Evolutionary conservation across 352 stramenopile genomes (phyloP), one percentile per base, ranked within the genome.

Genomic region (Phytophthora pseudosyringae): DNA sequence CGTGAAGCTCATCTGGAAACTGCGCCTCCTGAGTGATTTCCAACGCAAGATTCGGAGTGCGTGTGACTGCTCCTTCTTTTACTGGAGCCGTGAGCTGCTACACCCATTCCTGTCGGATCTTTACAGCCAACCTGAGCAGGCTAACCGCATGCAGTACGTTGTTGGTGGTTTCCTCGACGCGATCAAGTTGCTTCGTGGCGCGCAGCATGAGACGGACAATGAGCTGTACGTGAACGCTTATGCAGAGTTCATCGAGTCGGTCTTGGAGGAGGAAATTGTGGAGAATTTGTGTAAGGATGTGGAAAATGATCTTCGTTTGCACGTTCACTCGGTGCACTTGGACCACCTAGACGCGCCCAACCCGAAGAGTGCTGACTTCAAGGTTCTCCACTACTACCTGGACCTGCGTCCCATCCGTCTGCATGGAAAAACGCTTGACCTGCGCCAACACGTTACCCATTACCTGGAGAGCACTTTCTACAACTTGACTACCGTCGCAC

Each of bases 401-500:
- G 74, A 94, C 45, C 58, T 97, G 52, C 87, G 86, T 38, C 90
- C 92, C 0, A 88, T 99, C 54, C 81, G 85, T 16, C 64, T 98
- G n/a, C 91, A 97, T 49, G 91, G 90, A 39, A 93, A 90, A 57
- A 85, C 82, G 59, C 65, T 98, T 35, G 74, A 97, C 43, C 63
- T 98, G 36, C 83, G 89, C 40, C 68, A 88, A 49, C 81, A 89
- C 32, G 92, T 99, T 15, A 94, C 89, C 32, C 82, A 95, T 60
- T 98, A 98, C 61, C 74, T 99, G n/a, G 91, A 98, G 58, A 94
- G 80, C 56, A 97, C 85, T 38, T 98, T 98, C 63, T 99, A 98
- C 71, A 97, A 98, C 54, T 82, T 98, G 41, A 98, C 94, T 26
- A 97, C 91, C 4, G 77, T 99, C 3, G 91, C 90, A 32, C 66